Percentiles rank a stretch among this genome's conserved stretches.
phyloP scores from a whole-genome alignment of 192 early-diverging fungal genomes.

The Entomortierella chlamydospora region DNA sequence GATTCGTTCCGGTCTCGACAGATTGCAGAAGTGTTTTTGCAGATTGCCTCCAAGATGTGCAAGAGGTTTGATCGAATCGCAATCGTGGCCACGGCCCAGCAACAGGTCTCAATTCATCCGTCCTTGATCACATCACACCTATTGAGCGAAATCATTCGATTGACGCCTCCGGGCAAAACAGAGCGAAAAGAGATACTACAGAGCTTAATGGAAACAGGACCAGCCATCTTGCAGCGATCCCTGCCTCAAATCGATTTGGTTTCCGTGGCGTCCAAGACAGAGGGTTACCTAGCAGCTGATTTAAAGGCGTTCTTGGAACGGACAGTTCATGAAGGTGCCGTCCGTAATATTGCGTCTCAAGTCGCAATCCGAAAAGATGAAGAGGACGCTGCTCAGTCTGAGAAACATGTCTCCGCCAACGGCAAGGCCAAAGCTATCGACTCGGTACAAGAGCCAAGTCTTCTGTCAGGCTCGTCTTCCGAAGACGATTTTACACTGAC shows the following conservation, averaged over 20 bases:
- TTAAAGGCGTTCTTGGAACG: conserved; percentile 81
- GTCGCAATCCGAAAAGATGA: conserved; percentile 27
- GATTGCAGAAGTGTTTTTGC: conserved; percentile 71
- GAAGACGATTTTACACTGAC: conserved; percentile 60
- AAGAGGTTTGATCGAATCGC: conserved; percentile 61
- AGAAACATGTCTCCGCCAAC: neutral
- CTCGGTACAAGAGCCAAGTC: neutral
- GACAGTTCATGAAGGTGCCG: conserved; percentile 82
- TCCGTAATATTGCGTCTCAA: conserved; percentile 67
- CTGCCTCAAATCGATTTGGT: conserved; percentile 73
- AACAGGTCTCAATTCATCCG: conserved; percentile 71
- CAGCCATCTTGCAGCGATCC: conserved; percentile 60
- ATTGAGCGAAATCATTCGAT: conserved; percentile 70
- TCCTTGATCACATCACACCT: conserved; percentile 68
- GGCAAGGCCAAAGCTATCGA: neutral
- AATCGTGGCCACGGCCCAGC: conserved; percentile 74
- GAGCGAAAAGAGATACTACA: conserved; percentile 83
- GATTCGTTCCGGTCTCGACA: conserved; percentile 74
- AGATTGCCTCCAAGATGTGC: conserved; percentile 60
- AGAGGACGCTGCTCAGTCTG: neutral
- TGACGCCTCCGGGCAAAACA: conserved; percentile 70
- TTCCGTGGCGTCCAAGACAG: conserved; percentile 80
- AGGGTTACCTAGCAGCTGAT: conserved; percentile 90
- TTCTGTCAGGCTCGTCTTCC: neutral
- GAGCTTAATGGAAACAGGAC: conserved; percentile 69